These are phyloP conservation scores for Deakozyma indianensis DNA, from an alignment of 805 yeast genomes.

Conservation along the genomic window DNA sequence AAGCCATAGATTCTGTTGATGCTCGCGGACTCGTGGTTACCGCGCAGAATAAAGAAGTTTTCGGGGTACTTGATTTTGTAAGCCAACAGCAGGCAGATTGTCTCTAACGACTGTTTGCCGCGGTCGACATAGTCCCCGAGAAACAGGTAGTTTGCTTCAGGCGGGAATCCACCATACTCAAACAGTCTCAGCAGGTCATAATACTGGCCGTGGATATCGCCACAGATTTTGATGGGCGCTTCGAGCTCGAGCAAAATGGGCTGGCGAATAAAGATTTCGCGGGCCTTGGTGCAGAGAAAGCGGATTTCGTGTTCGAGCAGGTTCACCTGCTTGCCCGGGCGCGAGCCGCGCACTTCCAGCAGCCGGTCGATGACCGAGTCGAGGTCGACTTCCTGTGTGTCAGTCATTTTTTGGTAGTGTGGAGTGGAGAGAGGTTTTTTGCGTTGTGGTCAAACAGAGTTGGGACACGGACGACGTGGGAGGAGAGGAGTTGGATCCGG, in stretches of 20 bases:
- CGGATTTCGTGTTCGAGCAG: slow-evolving; percentile 89
- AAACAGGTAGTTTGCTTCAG: slow-evolving; percentile 92
- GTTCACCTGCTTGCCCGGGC: slow-evolving; percentile 96
- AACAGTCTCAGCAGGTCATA: slow-evolving; percentile 88
- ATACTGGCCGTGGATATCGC: slow-evolving; percentile 98
- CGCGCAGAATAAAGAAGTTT: slow-evolving; percentile 90
- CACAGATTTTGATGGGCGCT: slow-evolving; percentile 90
- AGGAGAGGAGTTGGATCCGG: no score
- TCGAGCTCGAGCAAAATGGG: slow-evolving; percentile 91
- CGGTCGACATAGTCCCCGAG: slow-evolving; percentile 97
- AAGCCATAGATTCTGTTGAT: slow-evolving; percentile 96
- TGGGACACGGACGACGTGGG: slow-evolving; percentile 9
- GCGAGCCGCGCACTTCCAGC: slow-evolving; percentile 92
- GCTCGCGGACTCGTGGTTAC: slow-evolving; percentile 97
- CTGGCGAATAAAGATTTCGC: slow-evolving; percentile 95
- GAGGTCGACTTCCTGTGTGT: slow-evolving; percentile 69
- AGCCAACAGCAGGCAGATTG: slow-evolving; percentile 85
- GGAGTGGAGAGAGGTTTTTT: slow-evolving; percentile 1
- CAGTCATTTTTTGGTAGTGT: no score
- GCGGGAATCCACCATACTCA: slow-evolving; percentile 98
- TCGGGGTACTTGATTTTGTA: slow-evolving; percentile 97
- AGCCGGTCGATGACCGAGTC: slow-evolving; percentile 95
- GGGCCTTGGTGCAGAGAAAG: slow-evolving; percentile 90
- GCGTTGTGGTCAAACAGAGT: slow-evolving; percentile 1
- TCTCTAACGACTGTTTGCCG: slow-evolving; percentile 94